Percentiles rank a stretch among this genome's conserved stretches.
Conservation (phyloP, 2,329 filamentous ascomycete genomes). For the Clarireedia hainanense region DNA sequence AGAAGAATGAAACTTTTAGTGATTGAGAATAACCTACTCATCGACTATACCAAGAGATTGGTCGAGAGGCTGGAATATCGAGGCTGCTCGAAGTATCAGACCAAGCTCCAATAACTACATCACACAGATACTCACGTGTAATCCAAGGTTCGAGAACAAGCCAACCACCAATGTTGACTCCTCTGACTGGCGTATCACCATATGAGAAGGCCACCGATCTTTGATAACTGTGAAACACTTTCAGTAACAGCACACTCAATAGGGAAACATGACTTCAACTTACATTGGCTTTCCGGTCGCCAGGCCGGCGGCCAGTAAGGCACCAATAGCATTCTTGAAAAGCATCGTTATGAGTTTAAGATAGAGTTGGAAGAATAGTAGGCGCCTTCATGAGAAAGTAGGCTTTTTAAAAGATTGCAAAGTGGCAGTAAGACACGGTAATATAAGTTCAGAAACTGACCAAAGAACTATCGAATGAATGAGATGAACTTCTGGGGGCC, state of each 20-base stretch:
- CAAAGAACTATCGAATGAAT: neutral
- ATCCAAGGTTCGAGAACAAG: slow-evolving; percentile 38
- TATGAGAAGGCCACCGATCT: slow-evolving; percentile 37
- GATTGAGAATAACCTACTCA: slow-evolving; percentile 13
- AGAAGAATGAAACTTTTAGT: neutral
- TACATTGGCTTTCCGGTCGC: slow-evolving; percentile 7
- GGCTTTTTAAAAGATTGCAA: neutral
- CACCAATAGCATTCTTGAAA: slow-evolving; percentile 1
- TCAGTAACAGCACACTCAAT: neutral
- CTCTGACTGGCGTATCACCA: slow-evolving; percentile 40
- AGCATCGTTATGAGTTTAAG: slow-evolving; percentile 2
- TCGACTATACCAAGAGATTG: slow-evolving; percentile 28
- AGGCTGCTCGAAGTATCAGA: slow-evolving; percentile 27
- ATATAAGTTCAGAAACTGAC: neutral
- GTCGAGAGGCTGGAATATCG: slow-evolving; percentile 38
- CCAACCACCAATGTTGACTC: slow-evolving; percentile 26
- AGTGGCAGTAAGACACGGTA: neutral
- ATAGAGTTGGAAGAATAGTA: neutral
- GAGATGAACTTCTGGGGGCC: neutral
- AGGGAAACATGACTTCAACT: neutral
- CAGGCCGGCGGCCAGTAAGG: neutral
- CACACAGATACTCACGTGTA: slow-evolving; percentile 30
- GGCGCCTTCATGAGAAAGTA: neutral
- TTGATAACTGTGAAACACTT: slow-evolving; percentile 8
- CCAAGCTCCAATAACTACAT: neutral